phyloP scores from a whole-genome alignment of 139 green algal genomes.

The Coccomyxa sp. region DNA sequence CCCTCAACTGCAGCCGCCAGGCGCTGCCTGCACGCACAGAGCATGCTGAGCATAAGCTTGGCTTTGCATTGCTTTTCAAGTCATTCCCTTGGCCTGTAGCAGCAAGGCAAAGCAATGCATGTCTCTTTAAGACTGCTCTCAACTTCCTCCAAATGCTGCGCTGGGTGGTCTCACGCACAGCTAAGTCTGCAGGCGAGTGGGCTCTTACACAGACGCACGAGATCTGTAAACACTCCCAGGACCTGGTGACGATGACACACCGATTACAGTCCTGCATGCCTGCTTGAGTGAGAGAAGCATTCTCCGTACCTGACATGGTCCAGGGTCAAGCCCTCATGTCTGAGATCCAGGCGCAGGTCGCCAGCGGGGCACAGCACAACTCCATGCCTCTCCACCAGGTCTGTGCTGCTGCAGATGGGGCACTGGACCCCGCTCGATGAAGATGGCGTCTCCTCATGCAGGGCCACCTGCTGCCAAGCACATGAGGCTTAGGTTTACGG shows the following conservation, averaged over 20 bases:
- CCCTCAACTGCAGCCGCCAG: not conserved
- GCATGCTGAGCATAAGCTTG: no score
- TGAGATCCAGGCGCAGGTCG: not conserved
- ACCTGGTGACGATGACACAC: no score
- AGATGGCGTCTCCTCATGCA: not conserved
- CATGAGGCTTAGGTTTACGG: not conserved
- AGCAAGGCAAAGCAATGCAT: not conserved
- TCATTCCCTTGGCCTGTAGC: not conserved
- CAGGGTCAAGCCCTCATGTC: not conserved
- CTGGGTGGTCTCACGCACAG: not conserved
- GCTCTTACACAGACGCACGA: not conserved
- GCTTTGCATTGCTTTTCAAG: not conserved
- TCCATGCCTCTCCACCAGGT: not conserved
- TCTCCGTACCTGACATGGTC: not conserved
- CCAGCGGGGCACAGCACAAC: not conserved
- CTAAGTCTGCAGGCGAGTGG: not conserved
- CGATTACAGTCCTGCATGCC: no score
- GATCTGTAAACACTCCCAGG: not conserved
- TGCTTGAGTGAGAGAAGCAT: not conserved
- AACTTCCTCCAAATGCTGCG: not conserved
- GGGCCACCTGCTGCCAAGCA: not conserved
- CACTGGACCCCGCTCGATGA: not conserved
- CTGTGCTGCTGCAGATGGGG: not conserved
- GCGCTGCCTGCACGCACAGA: not conserved
- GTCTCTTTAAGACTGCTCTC: not conserved